phyloP scores from a whole-genome alignment of 352 stramenopile species.

The Pythium sukuiense region DNA sequence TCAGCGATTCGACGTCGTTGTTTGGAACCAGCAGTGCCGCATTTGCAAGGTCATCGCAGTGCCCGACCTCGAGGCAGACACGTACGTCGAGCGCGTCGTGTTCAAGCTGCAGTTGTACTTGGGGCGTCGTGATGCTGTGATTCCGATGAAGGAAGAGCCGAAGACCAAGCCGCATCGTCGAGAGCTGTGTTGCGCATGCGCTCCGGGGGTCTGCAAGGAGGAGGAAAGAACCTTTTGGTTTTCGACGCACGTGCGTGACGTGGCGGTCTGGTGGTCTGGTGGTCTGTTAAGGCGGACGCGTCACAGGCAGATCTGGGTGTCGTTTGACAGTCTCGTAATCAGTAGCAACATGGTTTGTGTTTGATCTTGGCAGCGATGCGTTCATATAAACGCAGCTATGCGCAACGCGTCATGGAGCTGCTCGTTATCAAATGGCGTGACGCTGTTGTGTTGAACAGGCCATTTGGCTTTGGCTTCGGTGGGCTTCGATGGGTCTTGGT shows the following conservation, averaged over 20 bases:
- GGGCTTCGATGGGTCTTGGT: neutral
- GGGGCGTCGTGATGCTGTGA: slow-evolving; percentile 15
- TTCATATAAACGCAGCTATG: too few species aligned
- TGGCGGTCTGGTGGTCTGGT: neutral
- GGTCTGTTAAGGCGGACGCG: too few species aligned
- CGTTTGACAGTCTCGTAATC: too few species aligned
- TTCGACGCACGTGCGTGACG: neutral
- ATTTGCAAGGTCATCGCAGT: slow-evolving; percentile 18
- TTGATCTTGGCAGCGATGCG: too few species aligned
- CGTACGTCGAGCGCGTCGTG: slow-evolving; percentile 27
- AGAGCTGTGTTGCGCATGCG: slow-evolving; percentile 30
- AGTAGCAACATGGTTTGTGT: too few species aligned
- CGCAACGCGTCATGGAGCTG: too few species aligned
- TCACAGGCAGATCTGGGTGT: too few species aligned
- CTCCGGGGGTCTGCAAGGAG: slow-evolving; percentile 24
- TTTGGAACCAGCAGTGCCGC: slow-evolving; percentile 32
- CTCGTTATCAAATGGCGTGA: neutral
- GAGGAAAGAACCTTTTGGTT: too few species aligned
- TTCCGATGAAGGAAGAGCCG: slow-evolving; percentile 3
- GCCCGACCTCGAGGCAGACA: slow-evolving; percentile 18
- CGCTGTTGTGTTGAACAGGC: neutral
- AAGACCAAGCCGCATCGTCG: slow-evolving; percentile 24
- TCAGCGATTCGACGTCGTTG: slow-evolving; percentile 25
- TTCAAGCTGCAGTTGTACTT: slow-evolving; percentile 30
- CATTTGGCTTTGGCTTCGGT: neutral